Percentiles rank a stretch among this genome's conserved stretches.
phyloP scores from a whole-genome alignment of 2,329 filamentous ascomycete genomes.

The Cercospora berteroae region DNA sequence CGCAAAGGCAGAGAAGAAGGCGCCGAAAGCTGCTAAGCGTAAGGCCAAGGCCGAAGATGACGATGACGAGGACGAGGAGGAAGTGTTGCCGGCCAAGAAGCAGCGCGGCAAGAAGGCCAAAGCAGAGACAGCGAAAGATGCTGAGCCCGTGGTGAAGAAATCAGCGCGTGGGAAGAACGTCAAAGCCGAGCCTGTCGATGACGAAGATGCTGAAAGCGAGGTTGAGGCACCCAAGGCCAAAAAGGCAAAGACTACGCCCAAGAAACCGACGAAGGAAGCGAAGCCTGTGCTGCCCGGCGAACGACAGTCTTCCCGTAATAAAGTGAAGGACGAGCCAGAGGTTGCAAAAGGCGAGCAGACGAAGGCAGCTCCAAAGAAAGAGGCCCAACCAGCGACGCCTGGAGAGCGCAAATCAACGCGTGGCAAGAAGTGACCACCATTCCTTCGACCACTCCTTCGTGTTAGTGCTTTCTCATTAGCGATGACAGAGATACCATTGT shows the following conservation, averaged over 20 bases:
- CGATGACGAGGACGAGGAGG: conserved; percentile 24
- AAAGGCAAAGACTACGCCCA: conserved; percentile 16
- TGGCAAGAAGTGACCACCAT: conserved; percentile 17
- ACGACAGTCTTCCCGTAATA: conserved; percentile 7
- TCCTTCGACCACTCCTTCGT: neutral
- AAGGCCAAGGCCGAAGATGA: conserved; percentile 34
- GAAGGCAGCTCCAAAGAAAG: conserved; percentile 23
- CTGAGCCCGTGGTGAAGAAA: conserved; percentile 4
- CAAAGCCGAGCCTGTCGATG: conserved; percentile 6
- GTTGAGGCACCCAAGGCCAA: conserved; percentile 16
- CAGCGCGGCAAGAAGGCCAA: conserved; percentile 20
- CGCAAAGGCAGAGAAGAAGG: conserved; percentile 24
- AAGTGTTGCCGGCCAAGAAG: conserved; percentile 29
- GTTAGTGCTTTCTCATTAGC: neutral
- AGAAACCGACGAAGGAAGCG: conserved; percentile 23
- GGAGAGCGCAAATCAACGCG: conserved; percentile 24
- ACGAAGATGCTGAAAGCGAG: conserved; percentile 16
- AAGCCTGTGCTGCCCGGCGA: conserved; percentile 9
- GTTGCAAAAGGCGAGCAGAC: conserved; percentile 4
- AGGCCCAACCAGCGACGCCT: conserved; percentile 22
- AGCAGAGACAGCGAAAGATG: conserved; percentile 3
- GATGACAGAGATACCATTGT: conserved; percentile 3
- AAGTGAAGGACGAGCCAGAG: neutral
- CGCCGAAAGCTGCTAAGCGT: conserved; percentile 37
- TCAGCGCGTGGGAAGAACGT: neutral